phyloP scores from a whole-genome alignment of 306 rosid genomes.

The Vigna radiata region DNA sequence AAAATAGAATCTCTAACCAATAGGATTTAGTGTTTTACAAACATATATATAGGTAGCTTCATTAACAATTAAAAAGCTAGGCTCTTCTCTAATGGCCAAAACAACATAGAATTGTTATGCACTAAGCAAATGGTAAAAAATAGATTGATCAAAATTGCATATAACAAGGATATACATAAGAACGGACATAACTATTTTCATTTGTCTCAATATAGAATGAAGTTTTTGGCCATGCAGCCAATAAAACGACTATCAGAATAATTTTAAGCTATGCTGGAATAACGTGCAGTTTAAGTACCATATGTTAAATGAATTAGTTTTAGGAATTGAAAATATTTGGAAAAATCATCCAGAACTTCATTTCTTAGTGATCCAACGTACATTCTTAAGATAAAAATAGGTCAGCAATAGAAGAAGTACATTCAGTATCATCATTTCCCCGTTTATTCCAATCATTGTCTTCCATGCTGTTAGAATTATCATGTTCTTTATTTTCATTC shows the following conservation, averaged over 20 bases:
- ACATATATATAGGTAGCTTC: too few relatives aligned
- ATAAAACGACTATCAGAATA: slow-evolving; percentile 30
- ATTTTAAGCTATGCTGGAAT: slow-evolving; percentile 1
- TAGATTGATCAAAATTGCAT: slow-evolving; percentile 32
- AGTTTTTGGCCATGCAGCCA: slow-evolving; percentile 2
- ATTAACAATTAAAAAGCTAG: too few relatives aligned
- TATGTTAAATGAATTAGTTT: neutral
- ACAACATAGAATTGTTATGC: too few relatives aligned
- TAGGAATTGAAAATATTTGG: neutral
- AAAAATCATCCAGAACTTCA: slow-evolving; percentile 19
- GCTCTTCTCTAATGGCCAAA: too few relatives aligned
- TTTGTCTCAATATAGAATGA: slow-evolving; percentile 23
- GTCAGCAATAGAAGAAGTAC: slow-evolving; percentile 61
- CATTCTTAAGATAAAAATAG: too few relatives aligned
- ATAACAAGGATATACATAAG: slow-evolving; percentile 23
- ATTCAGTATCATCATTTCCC: slow-evolving; percentile 63
- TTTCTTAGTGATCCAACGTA: slow-evolving; percentile 11
- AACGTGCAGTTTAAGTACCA: neutral
- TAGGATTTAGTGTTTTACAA: too few relatives aligned
- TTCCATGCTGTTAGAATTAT: slow-evolving; percentile 63
- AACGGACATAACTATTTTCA: slow-evolving; percentile 19
- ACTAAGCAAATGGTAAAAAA: slow-evolving; percentile 14
- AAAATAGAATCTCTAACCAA: too few relatives aligned
- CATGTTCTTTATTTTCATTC: slow-evolving; percentile 66
- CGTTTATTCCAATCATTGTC: slow-evolving; percentile 56